Evolutionary conservation across 345 rosid genomes (phyloP).

Genomic region (Moricandia arvensis): DNA sequence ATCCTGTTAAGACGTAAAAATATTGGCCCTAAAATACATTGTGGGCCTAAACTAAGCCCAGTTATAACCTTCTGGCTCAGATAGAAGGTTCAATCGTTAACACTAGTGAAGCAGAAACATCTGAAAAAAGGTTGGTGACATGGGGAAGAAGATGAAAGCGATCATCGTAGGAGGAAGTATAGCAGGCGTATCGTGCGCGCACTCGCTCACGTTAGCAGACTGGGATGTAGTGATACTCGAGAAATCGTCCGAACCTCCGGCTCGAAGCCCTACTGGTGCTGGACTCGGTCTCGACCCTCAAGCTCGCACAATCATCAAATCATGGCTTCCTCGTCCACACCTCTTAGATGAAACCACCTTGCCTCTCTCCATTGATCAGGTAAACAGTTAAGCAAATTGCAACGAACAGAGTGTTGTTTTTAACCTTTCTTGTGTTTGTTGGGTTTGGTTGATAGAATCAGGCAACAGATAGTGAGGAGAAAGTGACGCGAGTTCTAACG

Average conservation of each 20-base stretch:
- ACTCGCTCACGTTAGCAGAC: slow-evolving; percentile 58
- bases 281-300: slow-evolving; percentile 66
- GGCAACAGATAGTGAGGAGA: slow-evolving; percentile 45
- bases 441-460: slow-evolving; percentile 46
- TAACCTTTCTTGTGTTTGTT: not conserved
- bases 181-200: slow-evolving; percentile 77
- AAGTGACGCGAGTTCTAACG: slow-evolving; percentile 40
- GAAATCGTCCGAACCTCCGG: slow-evolving; percentile 57
- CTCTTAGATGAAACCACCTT: slow-evolving; percentile 49
- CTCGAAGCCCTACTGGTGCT: slow-evolving; percentile 77
- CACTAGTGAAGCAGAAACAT: slow-evolving; percentile 18
- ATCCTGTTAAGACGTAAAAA: not conserved
- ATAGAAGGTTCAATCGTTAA: not conserved
- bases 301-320: slow-evolving; percentile 46
- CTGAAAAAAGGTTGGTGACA: not conserved
- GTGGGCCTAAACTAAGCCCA: not conserved
- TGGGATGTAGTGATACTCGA: slow-evolving; percentile 69
- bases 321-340: slow-evolving; percentile 56
- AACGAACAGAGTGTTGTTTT: not conserved
- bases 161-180: slow-evolving; percentile 77
- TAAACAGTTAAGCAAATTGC: not conserved
- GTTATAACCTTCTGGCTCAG: not conserved
- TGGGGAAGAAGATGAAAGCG: slow-evolving; percentile 45
- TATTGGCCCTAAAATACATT: not conserved
- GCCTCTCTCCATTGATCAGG: slow-evolving; percentile 64